Evolutionary conservation across 208 protist species (phyloP).

Genomic region (Leishmania arabica): DNA sequence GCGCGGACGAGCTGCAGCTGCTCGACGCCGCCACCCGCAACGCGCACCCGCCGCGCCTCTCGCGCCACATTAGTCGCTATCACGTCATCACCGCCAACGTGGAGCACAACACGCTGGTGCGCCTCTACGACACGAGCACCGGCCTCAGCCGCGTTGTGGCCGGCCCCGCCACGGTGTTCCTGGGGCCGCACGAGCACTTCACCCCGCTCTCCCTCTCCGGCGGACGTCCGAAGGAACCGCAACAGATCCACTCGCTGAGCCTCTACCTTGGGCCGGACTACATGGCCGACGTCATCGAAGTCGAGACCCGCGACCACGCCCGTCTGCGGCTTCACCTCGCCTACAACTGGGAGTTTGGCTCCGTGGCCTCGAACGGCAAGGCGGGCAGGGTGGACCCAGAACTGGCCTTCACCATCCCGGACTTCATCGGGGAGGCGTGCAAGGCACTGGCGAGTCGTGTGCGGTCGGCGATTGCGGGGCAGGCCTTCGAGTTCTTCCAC

Average conservation of each 20-base stretch:
- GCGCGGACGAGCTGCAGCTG: slow-evolving; percentile 1
- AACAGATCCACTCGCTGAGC: slow-evolving; percentile 89
- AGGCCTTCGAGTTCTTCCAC: slow-evolving; percentile 97
- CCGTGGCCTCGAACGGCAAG: slow-evolving; percentile 6
- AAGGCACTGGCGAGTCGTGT: slow-evolving; percentile 94
- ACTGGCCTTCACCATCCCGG: slow-evolving; percentile 90
- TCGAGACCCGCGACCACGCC: slow-evolving; percentile 96
- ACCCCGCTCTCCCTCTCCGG: slow-evolving; percentile 83
- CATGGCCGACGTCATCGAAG: slow-evolving; percentile 93
- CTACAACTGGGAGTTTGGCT: slow-evolving; percentile 97
- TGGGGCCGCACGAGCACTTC: slow-evolving; percentile 86
- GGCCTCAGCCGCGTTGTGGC: slow-evolving; percentile 80
- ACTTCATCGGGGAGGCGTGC: slow-evolving; percentile 97
- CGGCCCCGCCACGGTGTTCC: slow-evolving; percentile 70
- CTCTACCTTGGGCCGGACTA: slow-evolving; percentile 96
- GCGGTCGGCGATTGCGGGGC: slow-evolving; percentile 87
- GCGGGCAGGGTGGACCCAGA: slow-evolving; percentile 18
- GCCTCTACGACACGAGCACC: slow-evolving; percentile 93
- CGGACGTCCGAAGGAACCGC: slow-evolving; percentile 77
- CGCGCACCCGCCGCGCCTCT: slow-evolving; percentile 23
- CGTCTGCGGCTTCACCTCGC: slow-evolving; percentile 91
- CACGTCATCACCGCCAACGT: slow-evolving; percentile 56
- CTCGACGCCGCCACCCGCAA: slow-evolving; percentile 21
- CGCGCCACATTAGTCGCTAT: slow-evolving; percentile 20
- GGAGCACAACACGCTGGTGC: slow-evolving; percentile 94